phyloP scores from a whole-genome alignment of 768 basidiomycete species.

The Pleurotus tuber-regium region DNA sequence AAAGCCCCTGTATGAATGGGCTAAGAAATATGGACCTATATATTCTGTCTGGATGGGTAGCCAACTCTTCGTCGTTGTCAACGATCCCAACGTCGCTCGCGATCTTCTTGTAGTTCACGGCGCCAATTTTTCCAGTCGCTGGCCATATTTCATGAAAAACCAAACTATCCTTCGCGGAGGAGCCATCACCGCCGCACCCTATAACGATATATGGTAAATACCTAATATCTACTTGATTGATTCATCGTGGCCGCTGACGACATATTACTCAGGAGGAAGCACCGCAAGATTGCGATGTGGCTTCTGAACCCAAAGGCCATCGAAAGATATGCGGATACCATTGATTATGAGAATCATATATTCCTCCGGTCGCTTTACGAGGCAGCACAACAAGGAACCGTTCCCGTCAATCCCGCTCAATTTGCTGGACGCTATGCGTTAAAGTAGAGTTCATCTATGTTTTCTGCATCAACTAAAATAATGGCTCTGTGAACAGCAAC shows the following conservation, averaged over 20 bases:
- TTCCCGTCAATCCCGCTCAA: conserved; percentile 18
- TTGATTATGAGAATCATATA: conserved; percentile 20
- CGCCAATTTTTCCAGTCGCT: conserved; percentile 31
- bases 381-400: conserved; percentile 9
- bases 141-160: conserved; percentile 33
- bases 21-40: conserved; percentile 29
- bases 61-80: conserved; percentile 35
- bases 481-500: conserved; percentile 12
- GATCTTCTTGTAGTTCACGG: conserved; percentile 36
- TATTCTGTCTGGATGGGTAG: conserved; percentile 37
- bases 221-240: neutral
- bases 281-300: conserved; percentile 19
- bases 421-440: conserved; percentile 17
- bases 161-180: conserved; percentile 31
- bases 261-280: conserved; percentile 14
- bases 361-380: conserved; percentile 18
- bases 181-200: conserved; percentile 30
- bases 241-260: neutral
- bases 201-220: conserved; percentile 29
- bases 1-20: conserved; percentile 29
- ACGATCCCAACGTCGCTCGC: conserved; percentile 29
- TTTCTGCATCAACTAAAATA: neutral
- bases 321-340: conserved; percentile 12
- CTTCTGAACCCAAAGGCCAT: conserved; percentile 15
- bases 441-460: conserved; percentile 14